phyloP scores from a whole-genome alignment of 306 rosid species.

The Mucuna pruriens region DNA sequence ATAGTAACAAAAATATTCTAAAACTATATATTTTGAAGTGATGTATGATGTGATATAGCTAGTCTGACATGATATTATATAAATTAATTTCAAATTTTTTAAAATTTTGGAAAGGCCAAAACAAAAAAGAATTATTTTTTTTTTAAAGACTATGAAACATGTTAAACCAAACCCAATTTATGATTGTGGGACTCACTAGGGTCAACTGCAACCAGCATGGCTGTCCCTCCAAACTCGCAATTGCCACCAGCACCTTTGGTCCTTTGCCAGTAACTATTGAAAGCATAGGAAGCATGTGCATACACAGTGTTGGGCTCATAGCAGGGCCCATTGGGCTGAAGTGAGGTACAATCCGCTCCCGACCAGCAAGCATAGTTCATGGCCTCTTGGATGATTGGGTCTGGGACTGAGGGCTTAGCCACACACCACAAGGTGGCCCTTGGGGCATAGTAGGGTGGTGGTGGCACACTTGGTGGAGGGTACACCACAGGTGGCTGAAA shows the following conservation, averaged over 20 bases:
- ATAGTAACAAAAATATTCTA: too few relatives aligned
- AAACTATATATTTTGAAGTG: too few relatives aligned
- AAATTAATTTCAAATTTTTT: too few relatives aligned
- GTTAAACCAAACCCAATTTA: neutral
- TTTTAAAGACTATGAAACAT: too few relatives aligned
- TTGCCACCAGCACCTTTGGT: constrained; percentile 74
- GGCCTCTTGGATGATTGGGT: constrained; percentile 90
- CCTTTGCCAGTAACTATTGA: constrained; percentile 91
- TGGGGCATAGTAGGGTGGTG: constrained; percentile 52
- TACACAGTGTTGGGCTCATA: constrained; percentile 63
- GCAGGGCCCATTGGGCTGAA: constrained; percentile 75
- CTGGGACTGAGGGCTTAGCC: constrained; percentile 95
- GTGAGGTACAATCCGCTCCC: constrained; percentile 77
- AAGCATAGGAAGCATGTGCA: constrained; percentile 93
- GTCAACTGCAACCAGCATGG: constrained; percentile 77
- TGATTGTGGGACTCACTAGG: constrained; percentile 66
- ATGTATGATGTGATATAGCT: too few relatives aligned
- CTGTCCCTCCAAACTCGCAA: constrained; percentile 91
- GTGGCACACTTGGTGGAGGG: constrained; percentile 86
- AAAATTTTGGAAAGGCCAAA: too few relatives aligned
- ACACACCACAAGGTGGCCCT: constrained; percentile 78
- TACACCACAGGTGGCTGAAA: constrained; percentile 76
- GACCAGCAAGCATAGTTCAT: constrained; percentile 94
- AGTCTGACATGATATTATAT: too few relatives aligned
- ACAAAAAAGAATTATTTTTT: too few relatives aligned